Conservation (phyloP, 441 rosid species). For the Gossypium davidsonii region DNA sequence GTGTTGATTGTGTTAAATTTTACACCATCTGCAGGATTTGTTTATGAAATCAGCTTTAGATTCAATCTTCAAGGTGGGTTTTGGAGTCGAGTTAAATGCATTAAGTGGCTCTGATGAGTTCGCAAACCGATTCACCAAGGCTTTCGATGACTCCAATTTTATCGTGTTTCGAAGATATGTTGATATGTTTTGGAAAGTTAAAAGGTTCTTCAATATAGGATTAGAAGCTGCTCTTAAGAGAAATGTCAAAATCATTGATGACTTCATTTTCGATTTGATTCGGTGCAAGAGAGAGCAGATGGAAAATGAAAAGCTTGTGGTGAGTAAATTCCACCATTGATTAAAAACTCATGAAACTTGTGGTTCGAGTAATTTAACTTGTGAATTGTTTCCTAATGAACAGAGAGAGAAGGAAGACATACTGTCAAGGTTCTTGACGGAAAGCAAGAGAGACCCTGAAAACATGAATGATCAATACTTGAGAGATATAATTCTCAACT, state of each 20-base stretch:
- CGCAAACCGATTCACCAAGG: slow-evolving; percentile 17
- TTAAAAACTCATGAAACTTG: neutral
- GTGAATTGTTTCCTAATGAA: neutral
- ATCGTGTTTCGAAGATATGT: slow-evolving; percentile 22
- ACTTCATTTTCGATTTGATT: slow-evolving; percentile 25
- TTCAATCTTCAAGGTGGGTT: slow-evolving; percentile 25
- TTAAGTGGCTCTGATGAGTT: slow-evolving; percentile 28
- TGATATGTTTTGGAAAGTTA: slow-evolving; percentile 29
- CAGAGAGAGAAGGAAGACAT: slow-evolving; percentile 35
- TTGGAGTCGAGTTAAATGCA: slow-evolving; percentile 32
- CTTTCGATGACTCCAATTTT: slow-evolving; percentile 26
- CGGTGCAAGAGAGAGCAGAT: slow-evolving; percentile 21
- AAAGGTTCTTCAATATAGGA: slow-evolving; percentile 30
- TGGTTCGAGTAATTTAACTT: neutral
- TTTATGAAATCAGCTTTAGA: slow-evolving; percentile 35
- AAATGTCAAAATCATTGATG: slow-evolving; percentile 17
- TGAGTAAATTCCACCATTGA: slow-evolving; percentile 16
- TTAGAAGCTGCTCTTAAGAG: slow-evolving; percentile 24
- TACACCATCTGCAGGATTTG: slow-evolving; percentile 20
- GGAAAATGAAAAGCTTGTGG: slow-evolving; percentile 11
- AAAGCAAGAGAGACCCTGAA: slow-evolving; percentile 19
- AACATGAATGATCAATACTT: slow-evolving; percentile 14
- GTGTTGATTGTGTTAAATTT: neutral
- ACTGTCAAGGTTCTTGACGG: slow-evolving; percentile 30
- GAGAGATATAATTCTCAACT: slow-evolving; percentile 28